Evolutionary conservation across 305 asterid species (phyloP).

Genomic region (Fraxinus velutina): DNA sequence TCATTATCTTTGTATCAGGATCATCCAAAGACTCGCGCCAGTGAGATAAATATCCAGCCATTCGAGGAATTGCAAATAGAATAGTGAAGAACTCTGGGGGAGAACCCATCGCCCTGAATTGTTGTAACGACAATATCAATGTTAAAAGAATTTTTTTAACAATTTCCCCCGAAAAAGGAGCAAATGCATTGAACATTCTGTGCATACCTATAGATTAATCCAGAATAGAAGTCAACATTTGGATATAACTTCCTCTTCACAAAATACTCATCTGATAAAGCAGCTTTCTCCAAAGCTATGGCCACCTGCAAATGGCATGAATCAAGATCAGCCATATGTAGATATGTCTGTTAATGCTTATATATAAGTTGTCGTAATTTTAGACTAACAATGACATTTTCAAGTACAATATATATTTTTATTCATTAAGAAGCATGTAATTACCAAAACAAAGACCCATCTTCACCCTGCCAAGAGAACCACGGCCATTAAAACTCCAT

Average conservation of each 20-base stretch:
- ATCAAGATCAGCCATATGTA: not conserved
- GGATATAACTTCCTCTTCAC: conserved; percentile 95
- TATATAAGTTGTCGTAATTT: not conserved
- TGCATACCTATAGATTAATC: conserved; percentile 77
- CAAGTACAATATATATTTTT: not conserved
- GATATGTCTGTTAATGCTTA: not conserved
- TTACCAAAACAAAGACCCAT: not conserved
- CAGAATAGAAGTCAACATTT: conserved; percentile 95
- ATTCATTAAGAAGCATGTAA: not conserved
- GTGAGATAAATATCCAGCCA: conserved; percentile 98
- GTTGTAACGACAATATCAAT: not conserved
- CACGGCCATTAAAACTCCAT: not conserved
- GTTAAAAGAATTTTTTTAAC: not conserved
- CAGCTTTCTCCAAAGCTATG: conserved; percentile 91
- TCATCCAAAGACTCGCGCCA: conserved; percentile 96
- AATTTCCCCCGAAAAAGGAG: not conserved
- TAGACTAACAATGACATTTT: not conserved
- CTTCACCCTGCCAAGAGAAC: not conserved
- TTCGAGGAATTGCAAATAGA: conserved; percentile 89
- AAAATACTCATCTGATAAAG: conserved; percentile 87
- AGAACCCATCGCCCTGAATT: conserved; percentile 89
- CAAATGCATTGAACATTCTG: not conserved
- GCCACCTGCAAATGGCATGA: conserved; percentile 65
- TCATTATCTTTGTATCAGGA: conserved; percentile 92
- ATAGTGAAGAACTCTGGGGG: conserved; percentile 97